Evolutionary conservation across 768 basidiomycete species (phyloP).

Genomic region (Phanerodontia chrysosporium): DNA sequence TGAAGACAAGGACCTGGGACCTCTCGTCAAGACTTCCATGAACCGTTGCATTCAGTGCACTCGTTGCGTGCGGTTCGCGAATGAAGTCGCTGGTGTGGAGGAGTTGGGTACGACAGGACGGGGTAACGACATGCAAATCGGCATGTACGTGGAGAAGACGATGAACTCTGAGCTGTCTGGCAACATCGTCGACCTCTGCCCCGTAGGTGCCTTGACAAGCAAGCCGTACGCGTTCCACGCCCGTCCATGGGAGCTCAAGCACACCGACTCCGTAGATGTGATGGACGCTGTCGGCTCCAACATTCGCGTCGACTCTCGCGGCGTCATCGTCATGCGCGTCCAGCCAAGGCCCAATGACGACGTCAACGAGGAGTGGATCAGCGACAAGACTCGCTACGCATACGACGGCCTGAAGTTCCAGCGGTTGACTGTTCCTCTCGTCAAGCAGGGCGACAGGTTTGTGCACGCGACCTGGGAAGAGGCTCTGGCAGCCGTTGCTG

Average conservation of each 20-base stretch:
- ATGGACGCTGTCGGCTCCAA: conserved; percentile 95
- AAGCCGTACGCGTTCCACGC: conserved; percentile 99
- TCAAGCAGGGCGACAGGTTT: conserved; percentile 91
- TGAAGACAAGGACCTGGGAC: conserved; percentile 97
- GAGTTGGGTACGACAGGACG: conserved; percentile 95
- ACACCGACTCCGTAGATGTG: conserved; percentile 94
- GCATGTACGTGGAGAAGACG: conserved; percentile 95
- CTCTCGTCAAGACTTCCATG: conserved; percentile 98
- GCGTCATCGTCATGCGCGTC: conserved; percentile 94
- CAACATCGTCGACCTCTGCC: conserved; percentile 95
- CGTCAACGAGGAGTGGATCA: conserved; percentile 99
- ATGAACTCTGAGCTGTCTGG: conserved; percentile 98
- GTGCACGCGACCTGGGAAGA: conserved; percentile 89
- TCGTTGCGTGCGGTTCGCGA: conserved; percentile 97
- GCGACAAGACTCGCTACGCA: conserved; percentile 96
- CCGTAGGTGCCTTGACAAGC: conserved; percentile 96
- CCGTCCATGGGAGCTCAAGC: conserved; percentile 97
- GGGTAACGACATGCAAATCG: conserved; percentile 98
- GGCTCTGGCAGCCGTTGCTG: conserved; percentile 52
- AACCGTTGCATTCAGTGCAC: conserved; percentile 99
- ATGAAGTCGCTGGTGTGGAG: conserved; percentile 98
- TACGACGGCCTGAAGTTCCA: conserved; percentile 96
- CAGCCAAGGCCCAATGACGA: conserved; percentile 96
- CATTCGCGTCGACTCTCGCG: conserved; percentile 93
- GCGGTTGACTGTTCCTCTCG: conserved; percentile 85